These are phyloP conservation scores for Bruguiera parviflora DNA, from an alignment of 345 rosid species.

Conservation along the genomic window DNA sequence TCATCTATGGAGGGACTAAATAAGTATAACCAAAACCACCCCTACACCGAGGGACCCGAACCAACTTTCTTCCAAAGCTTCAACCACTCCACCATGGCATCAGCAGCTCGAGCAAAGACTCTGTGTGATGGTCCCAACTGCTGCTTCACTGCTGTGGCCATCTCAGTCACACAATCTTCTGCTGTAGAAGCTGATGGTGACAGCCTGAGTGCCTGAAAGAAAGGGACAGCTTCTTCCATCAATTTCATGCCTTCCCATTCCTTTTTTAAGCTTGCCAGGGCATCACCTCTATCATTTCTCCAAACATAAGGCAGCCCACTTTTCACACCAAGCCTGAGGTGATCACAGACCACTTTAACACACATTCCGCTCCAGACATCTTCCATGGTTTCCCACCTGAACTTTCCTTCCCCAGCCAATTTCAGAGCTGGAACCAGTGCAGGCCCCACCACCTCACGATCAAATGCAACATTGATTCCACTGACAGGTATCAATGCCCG, in stretches of 20 bases:
- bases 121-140: slow-evolving; percentile 56
- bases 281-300: slow-evolving; percentile 82
- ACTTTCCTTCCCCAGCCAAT: slow-evolving; percentile 76
- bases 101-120: slow-evolving; percentile 58
- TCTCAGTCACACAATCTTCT: slow-evolving; percentile 66
- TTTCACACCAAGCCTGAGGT: slow-evolving; percentile 81
- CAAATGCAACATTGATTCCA: slow-evolving; percentile 84
- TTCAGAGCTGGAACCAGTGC: slow-evolving; percentile 72
- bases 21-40: neutral
- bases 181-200: slow-evolving; percentile 48
- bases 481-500: slow-evolving; percentile 66
- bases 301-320: slow-evolving; percentile 84
- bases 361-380: slow-evolving; percentile 97
- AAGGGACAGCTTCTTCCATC: slow-evolving; percentile 86
- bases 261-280: slow-evolving; percentile 77
- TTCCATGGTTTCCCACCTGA: slow-evolving; percentile 94
- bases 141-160: slow-evolving; percentile 63
- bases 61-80: slow-evolving; percentile 65
- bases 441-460: slow-evolving; percentile 77
- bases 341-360: slow-evolving; percentile 71
- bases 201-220: slow-evolving; percentile 67
- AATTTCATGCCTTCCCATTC: slow-evolving; percentile 97
- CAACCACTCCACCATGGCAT: slow-evolving; percentile 72
- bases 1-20: neutral
- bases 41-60: slow-evolving; percentile 26